phyloP scores from a whole-genome alignment of 2,329 filamentous ascomycete species.

The Penicillium sclerotigenum region DNA sequence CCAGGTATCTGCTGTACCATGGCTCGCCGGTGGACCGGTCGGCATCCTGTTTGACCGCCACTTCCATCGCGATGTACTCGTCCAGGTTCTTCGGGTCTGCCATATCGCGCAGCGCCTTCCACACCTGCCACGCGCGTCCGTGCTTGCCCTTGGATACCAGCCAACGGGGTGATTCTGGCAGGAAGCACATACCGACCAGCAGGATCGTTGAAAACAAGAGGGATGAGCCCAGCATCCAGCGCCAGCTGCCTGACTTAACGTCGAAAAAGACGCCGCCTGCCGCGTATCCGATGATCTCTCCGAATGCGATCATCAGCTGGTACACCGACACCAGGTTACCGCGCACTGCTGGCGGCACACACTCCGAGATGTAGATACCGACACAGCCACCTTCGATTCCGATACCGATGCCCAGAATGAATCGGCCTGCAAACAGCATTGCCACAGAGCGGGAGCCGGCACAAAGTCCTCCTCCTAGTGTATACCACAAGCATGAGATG shows the following conservation, averaged over 20 bases:
- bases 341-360: background rate
- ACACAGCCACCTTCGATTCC: background rate
- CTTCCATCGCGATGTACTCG: background rate
- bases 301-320: background rate
- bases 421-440: background rate
- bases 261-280: conserved; percentile 60
- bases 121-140: background rate
- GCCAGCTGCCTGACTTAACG: conserved; percentile 66
- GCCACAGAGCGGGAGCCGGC: background rate
- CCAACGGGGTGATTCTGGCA: background rate
- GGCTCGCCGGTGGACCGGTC: background rate
- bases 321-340: background rate
- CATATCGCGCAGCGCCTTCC: background rate
- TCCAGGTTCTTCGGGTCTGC: background rate
- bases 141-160: background rate
- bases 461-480: background rate
- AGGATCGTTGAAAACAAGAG: conserved; percentile 66
- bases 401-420: background rate
- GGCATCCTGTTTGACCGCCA: background rate
- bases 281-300: background rate
- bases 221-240: conserved; percentile 70
- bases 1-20: background rate
- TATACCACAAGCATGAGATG: background rate
- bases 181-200: conserved; percentile 44
- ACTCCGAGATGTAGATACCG: background rate